Conservation (phyloP, 371 early-diverging fungal species). For the Apophysomyces variabilis region DNA sequence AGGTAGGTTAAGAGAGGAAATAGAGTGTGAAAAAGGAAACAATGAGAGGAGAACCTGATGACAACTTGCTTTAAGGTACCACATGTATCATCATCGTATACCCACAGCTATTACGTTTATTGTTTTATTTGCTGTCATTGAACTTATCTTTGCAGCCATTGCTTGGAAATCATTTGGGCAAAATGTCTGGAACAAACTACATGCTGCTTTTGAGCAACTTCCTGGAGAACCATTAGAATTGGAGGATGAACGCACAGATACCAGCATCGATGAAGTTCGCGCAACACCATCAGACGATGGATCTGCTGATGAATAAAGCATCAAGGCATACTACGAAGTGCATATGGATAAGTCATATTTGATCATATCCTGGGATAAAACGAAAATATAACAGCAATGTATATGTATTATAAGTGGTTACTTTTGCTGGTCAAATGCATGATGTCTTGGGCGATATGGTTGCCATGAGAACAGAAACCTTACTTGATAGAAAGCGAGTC, state of each 20-base stretch:
- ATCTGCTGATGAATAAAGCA: background rate
- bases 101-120: conserved; percentile 75
- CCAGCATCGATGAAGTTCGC: background rate
- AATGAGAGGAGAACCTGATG: background rate
- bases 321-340: no score
- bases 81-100: conserved; percentile 86
- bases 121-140: conserved; percentile 75
- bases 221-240: background rate
- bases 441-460: no score
- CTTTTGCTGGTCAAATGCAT: no score
- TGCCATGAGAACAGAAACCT: no score
- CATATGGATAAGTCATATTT: no score
- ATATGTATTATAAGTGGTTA: no score
- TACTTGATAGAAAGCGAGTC: no score
- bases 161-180: conserved; percentile 73
- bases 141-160: conserved; percentile 66
- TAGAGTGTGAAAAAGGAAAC: background rate
- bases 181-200: conserved; percentile 45
- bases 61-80: conserved; percentile 46
- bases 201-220: conserved; percentile 27
- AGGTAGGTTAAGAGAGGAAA: conserved; percentile 21
- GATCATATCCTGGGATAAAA: no score
- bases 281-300: conserved; percentile 2
- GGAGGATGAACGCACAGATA: background rate
- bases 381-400: no score